Base-by-base conservation (phyloP, 164 flowering plant species). In the Annona squamosa region DNA sequence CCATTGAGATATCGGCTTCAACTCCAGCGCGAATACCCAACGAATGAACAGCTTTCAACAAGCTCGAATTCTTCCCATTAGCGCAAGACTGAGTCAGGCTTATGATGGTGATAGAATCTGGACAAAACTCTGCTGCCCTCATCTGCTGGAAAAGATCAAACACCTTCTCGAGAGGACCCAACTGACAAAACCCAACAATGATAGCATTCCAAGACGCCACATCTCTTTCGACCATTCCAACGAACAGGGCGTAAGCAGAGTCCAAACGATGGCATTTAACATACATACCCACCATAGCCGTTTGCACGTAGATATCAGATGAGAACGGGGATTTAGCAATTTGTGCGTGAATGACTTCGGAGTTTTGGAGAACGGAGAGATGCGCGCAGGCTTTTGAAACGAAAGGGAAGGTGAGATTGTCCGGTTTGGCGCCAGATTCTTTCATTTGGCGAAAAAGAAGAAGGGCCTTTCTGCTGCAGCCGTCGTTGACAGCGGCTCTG, bases 151-250 rank as follows among this genome's bases (percentile, higher is more conserved):
- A 84, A 59, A 85, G 77, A 63, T 42, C 5, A 0, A 68, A 69
- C 44, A 77, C 87, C 45, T 70, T 75, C 16, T 79, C 85, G 42
- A 74, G 44, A 62, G 48, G 64, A 48, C 86, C 85, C 75, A 45
- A 46, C 12, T 81, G 85, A 48, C 81, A 78, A 73, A 82, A 84
- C n/a, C 90, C 91, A 75, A 79, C 45, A 57, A 88, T 73, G 75
- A 88, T 84, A 1, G 76, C 88, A 72, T 90, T 90, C 91, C 94
- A 90, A 45, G 86, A 78, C 59, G 89, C 78, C 13, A 83, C 76
- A 71, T 88, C 92, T 72, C 90, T 81, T 12, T 74, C 75, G 46
- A 79, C 79, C 90, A 88, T 87, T 81, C 72, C 72, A 9, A 82
- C 85, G 56, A 90, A 90, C 83, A 85, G 5, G 3, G 64, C 48